Evolutionary conservation across 495 filamentous ascomycete species (phyloP).

Genomic region (Aspergillus biplanus): DNA sequence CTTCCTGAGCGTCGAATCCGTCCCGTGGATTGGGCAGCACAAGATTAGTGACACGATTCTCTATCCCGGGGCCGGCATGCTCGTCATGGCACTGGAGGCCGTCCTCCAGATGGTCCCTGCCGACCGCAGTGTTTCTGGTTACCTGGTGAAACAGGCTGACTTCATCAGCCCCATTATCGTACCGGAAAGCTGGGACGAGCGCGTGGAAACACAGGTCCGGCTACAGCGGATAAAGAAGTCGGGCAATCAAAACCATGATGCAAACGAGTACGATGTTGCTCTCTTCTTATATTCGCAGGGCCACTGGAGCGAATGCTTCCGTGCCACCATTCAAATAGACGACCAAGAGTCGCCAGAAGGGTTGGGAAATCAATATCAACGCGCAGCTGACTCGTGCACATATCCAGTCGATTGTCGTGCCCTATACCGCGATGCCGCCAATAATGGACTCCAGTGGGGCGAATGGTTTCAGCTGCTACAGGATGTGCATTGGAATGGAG

Average conservation of each 20-base stretch:
- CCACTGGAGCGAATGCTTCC: slow-evolving; percentile 34
- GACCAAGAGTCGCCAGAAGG: neutral
- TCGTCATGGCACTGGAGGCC: slow-evolving; percentile 37
- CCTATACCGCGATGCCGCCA: slow-evolving; percentile 15
- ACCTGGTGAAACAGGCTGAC: slow-evolving; percentile 33
- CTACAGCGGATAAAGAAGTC: slow-evolving; percentile 25
- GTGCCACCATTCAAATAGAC: slow-evolving; percentile 30
- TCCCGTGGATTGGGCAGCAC: slow-evolving; percentile 50
- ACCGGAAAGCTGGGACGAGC: slow-evolving; percentile 23
- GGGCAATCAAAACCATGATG: slow-evolving; percentile 19
- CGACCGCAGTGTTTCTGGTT: slow-evolving; percentile 29
- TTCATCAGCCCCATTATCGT: slow-evolving; percentile 41
- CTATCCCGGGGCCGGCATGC: slow-evolving; percentile 38
- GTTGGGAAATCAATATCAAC: neutral
- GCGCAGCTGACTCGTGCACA: slow-evolving; percentile 8
- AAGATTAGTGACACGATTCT: slow-evolving; percentile 26
- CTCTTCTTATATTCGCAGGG: slow-evolving; percentile 1
- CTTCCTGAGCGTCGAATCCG: slow-evolving; percentile 32
- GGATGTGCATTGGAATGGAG: slow-evolving; percentile 16
- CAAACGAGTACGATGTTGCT: slow-evolving; percentile 1
- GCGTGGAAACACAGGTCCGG: slow-evolving; percentile 33
- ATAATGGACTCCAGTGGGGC: slow-evolving; percentile 31
- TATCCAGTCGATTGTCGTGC: neutral
- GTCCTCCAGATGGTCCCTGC: slow-evolving; percentile 27
- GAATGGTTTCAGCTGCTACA: slow-evolving; percentile 27